phyloP scores from a whole-genome alignment of 495 filamentous ascomycete species.

The Aspergillus affinis region DNA sequence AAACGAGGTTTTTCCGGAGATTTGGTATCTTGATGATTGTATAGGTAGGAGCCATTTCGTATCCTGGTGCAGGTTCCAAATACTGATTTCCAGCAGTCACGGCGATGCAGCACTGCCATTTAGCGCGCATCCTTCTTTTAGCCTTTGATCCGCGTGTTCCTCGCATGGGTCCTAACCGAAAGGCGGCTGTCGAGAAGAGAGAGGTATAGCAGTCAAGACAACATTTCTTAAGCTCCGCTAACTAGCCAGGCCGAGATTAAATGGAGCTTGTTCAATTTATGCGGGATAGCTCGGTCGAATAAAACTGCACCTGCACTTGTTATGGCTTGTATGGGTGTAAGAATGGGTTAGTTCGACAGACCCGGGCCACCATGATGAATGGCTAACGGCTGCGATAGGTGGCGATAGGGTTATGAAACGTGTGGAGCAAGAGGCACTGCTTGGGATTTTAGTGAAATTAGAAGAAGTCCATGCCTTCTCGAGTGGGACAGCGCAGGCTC shows the following conservation, averaged over 20 bases:
- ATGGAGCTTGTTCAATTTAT: slow-evolving; percentile 1
- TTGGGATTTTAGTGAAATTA: background rate
- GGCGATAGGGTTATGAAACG: slow-evolving; percentile 3
- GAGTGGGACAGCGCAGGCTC: background rate
- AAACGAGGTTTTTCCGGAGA: slow-evolving; percentile 27
- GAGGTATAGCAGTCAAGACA: background rate
- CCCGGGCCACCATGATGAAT: too few species aligned
- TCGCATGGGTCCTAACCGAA: slow-evolving; percentile 1
- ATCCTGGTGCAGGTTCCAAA: too few species aligned
- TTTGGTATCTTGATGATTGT: slow-evolving; percentile 34
- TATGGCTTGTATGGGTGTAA: slow-evolving; percentile 7
- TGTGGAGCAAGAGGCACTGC: slow-evolving; percentile 3
- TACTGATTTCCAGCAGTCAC: background rate
- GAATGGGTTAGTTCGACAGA: background rate
- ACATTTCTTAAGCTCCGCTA: too few species aligned
- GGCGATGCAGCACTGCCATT: background rate
- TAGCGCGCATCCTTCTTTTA: background rate
- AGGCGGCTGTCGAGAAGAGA: background rate
- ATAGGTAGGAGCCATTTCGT: slow-evolving; percentile 9
- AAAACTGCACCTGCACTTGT: slow-evolving; percentile 7
- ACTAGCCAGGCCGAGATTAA: background rate
- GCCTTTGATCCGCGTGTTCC: slow-evolving; percentile 1
- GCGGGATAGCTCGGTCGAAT: slow-evolving; percentile 8
- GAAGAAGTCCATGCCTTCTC: slow-evolving; percentile 6
- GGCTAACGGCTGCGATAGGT: slow-evolving; percentile 1